Evolutionary conservation across 1,284 basidiomycete species (phyloP).

Genomic region (Apiotrichum gracile): DNA sequence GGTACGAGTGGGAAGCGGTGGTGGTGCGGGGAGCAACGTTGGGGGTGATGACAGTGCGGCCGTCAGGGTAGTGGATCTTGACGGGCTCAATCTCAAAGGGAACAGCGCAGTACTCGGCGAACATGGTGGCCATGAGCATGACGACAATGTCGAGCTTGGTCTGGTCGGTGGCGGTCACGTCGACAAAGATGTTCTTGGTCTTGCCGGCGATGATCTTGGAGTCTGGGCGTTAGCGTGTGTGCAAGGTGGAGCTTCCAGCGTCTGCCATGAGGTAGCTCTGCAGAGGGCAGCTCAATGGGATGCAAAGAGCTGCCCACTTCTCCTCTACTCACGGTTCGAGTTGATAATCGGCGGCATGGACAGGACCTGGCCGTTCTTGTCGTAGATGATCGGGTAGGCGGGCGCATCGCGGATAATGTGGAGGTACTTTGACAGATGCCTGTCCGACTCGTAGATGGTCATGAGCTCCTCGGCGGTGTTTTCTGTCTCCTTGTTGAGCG

Average conservation of each 20-base stretch:
- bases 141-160: slow-evolving; percentile 94
- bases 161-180: slow-evolving; percentile 95
- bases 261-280: no score
- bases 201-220: slow-evolving; percentile 88
- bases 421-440: slow-evolving; percentile 82
- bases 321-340: slow-evolving; percentile 60
- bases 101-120: slow-evolving; percentile 88
- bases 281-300: neutral
- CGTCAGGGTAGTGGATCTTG: slow-evolving; percentile 71
- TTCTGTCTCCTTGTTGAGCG: slow-evolving; percentile 68
- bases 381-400: slow-evolving; percentile 97
- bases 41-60: slow-evolving; percentile 69
- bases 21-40: slow-evolving; percentile 68
- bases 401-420: slow-evolving; percentile 91
- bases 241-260: neutral
- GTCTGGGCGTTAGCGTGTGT: slow-evolving; percentile 43
- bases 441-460: slow-evolving; percentile 86
- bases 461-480: slow-evolving; percentile 80
- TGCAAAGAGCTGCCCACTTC: no score
- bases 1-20: slow-evolving; percentile 76
- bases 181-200: slow-evolving; percentile 93
- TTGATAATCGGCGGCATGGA: slow-evolving; percentile 99
- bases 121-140: slow-evolving; percentile 93
- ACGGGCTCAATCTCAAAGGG: slow-evolving; percentile 88
- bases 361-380: slow-evolving; percentile 74